Conservation (phyloP, 306 rosid species). For the Sphenostylis stenocarpa region DNA sequence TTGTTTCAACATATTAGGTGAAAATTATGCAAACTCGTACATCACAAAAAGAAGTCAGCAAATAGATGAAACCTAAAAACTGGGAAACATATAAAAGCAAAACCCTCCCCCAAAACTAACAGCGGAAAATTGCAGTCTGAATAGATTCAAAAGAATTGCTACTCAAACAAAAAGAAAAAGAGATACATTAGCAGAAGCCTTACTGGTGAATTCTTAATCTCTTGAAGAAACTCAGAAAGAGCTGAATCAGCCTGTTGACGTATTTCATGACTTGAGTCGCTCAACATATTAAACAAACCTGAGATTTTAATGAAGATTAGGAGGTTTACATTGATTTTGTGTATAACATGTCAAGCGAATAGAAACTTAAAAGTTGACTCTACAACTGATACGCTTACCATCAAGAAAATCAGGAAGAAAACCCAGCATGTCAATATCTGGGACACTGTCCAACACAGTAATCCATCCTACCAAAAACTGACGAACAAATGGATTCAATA, state of each 20-base stretch:
- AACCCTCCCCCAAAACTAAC: conserved; percentile 5
- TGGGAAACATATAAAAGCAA: conserved; percentile 23
- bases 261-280: conserved; percentile 95
- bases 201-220: conserved; percentile 97
- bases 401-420: conserved; percentile 94
- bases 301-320: conserved; percentile 40
- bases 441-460: conserved; percentile 95
- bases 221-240: conserved; percentile 97
- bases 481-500: conserved; percentile 92
- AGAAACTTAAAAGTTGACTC: not conserved
- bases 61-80: not conserved
- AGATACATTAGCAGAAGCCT: conserved; percentile 45
- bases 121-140: not conserved
- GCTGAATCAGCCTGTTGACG: conserved; percentile 99
- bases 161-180: not conserved
- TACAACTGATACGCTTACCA: conserved; percentile 46
- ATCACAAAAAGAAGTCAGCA: not conserved
- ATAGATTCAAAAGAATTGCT: conserved; percentile 44
- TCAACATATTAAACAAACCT: conserved; percentile 98
- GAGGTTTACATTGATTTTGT: conserved; percentile 22
- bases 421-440: conserved; percentile 98
- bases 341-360: not conserved
- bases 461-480: conserved; percentile 99
- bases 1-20: conserved; percentile 36
- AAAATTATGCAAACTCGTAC: conserved; percentile 22